These are phyloP conservation scores for Candida gorgasii DNA, from an alignment of 805 yeast genomes.

Conservation along the genomic window DNA sequence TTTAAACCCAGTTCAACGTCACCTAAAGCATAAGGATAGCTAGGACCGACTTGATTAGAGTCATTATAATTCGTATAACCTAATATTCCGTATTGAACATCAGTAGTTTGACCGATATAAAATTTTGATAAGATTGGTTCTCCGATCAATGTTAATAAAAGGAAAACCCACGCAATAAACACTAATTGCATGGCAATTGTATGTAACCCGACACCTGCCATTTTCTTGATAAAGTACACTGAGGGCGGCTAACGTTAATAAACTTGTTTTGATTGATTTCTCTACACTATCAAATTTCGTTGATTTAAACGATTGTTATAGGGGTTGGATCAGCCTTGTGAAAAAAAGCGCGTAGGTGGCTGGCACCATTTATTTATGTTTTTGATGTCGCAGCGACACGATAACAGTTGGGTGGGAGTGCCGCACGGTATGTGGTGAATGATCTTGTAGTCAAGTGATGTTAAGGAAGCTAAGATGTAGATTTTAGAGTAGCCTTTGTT, in stretches of 20 bases:
- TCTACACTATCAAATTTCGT: background rate
- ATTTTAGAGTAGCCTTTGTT: too few relatives aligned
- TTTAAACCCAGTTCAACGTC: constrained; percentile 3
- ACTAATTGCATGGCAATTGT: constrained; percentile 32
- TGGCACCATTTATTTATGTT: constrained; percentile 2
- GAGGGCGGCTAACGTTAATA: background rate
- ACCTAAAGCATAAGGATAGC: constrained; percentile 47
- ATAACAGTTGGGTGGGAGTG: background rate
- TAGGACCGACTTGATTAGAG: constrained; percentile 41
- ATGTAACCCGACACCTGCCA: constrained; percentile 15
- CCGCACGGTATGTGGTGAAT: too few relatives aligned
- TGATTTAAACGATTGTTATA: constrained; percentile 2
- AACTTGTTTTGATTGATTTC: too few relatives aligned
- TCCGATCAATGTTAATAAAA: constrained; percentile 60
- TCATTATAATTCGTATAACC: constrained; percentile 44
- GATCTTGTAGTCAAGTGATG: too few relatives aligned
- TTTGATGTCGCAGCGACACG: constrained; percentile 3
- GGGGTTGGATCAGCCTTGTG: background rate
- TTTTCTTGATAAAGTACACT: background rate
- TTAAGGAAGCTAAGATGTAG: too few relatives aligned
- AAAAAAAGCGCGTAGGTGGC: constrained; percentile 6
- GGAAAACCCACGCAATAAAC: constrained; percentile 58
- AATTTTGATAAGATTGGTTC: constrained; percentile 57
- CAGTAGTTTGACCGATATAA: constrained; percentile 48
- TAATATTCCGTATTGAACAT: constrained; percentile 59